Conservation (phyloP, 768 basidiomycete genomes). For the Lentinula boryana region DNA sequence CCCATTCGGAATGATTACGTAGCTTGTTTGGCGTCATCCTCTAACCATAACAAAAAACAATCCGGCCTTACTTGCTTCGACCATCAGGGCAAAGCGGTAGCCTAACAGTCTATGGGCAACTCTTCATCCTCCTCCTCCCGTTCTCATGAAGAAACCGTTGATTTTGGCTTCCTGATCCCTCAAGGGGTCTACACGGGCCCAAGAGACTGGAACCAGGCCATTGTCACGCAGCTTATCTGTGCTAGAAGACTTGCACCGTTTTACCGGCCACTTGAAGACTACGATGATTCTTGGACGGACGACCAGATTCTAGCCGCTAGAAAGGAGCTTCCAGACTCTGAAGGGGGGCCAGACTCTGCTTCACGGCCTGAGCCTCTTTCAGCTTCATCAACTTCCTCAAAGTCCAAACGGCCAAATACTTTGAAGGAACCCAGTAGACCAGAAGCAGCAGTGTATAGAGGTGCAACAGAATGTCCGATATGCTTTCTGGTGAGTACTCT, state of each 20-base stretch:
- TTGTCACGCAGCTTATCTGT: constrained; percentile 84
- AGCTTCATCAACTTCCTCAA: constrained; percentile 23
- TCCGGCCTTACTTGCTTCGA: not conserved
- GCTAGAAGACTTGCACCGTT: constrained; percentile 91
- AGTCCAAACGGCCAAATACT: constrained; percentile 48
- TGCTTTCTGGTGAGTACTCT: constrained; percentile 81
- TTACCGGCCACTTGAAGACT: constrained; percentile 94
- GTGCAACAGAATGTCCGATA: constrained; percentile 93
- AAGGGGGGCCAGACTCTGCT: constrained; percentile 25
- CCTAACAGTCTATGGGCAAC: constrained; percentile 61
- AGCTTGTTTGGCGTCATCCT: not conserved
- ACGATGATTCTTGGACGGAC: constrained; percentile 82
- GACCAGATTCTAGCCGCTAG: constrained; percentile 80
- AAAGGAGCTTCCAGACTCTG: constrained; percentile 54
- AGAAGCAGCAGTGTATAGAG: constrained; percentile 78
- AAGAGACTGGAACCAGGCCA: constrained; percentile 84
- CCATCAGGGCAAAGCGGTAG: not conserved
- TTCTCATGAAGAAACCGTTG: constrained; percentile 79
- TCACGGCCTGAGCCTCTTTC: constrained; percentile 36
- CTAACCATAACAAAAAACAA: not conserved
- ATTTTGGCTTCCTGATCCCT: constrained; percentile 74
- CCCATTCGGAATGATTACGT: not conserved
- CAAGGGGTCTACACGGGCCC: constrained; percentile 83
- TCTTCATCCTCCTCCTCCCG: constrained; percentile 73
- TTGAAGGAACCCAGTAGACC: constrained; percentile 64